Conservation (phyloP, 2,329 filamentous ascomycete species). For the Colletotrichum lindemuthianum region DNA sequence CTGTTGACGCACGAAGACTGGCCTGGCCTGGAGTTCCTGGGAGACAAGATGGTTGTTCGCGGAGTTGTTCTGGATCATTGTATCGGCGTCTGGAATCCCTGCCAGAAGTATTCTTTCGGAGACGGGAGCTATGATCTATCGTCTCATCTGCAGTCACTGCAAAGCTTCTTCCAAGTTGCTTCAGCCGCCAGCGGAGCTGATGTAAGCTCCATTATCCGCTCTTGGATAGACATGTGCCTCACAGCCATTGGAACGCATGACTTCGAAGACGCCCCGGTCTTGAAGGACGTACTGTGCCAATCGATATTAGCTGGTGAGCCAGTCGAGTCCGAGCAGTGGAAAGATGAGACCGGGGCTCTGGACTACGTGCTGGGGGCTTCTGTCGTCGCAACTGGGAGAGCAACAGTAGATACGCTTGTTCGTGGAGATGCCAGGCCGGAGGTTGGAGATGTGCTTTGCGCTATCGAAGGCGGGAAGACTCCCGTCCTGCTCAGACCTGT, state of each 20-base stretch:
- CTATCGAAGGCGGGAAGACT: not conserved
- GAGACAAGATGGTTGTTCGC: not conserved
- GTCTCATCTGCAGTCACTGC: not conserved
- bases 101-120: not conserved
- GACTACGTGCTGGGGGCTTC: not conserved
- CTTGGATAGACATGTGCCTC: not conserved
- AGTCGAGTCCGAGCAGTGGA: not conserved
- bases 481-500: not conserved
- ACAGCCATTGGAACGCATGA: not conserved
- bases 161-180: not conserved
- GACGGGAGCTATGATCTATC: not conserved
- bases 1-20: not conserved
- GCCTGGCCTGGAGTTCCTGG: not conserved
- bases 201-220: not conserved
- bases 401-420: not conserved
- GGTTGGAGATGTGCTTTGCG: not conserved
- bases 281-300: not conserved
- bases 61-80: not conserved
- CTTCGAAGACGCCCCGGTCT: not conserved
- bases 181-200: not conserved
- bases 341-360: not conserved
- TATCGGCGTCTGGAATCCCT: not conserved
- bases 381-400: not conserved
- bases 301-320: not conserved
- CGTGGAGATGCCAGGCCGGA: not conserved